These are phyloP conservation scores for Fistulinella prunicolor DNA, from an alignment of 768 basidiomycete genomes.

Conservation along the genomic window DNA sequence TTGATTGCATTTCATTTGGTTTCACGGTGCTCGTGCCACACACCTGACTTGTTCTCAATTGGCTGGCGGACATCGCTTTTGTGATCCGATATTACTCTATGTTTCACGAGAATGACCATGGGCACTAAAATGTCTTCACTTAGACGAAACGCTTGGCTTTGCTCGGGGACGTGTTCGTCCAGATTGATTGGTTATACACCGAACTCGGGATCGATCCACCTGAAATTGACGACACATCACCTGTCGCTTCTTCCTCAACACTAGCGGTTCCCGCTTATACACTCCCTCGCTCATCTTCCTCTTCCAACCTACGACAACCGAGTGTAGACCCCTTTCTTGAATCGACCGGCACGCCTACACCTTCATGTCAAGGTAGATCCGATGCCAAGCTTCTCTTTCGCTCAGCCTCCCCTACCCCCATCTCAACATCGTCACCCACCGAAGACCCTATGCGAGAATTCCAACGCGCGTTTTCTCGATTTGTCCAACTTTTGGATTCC, in stretches of 20 bases:
- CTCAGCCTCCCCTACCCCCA: constrained; percentile 18
- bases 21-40: too few species aligned
- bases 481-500: constrained; percentile 56
- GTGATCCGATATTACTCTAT: neutral
- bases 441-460: constrained; percentile 38
- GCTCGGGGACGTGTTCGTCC: constrained; percentile 60
- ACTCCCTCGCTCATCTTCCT: constrained; percentile 46
- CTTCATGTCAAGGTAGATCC: constrained; percentile 38
- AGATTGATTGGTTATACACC: constrained; percentile 79
- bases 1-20: too few species aligned
- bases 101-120: neutral
- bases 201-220: constrained; percentile 78
- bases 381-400: constrained; percentile 36
- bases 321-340: constrained; percentile 28
- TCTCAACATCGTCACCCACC: constrained; percentile 1
- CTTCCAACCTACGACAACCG: constrained; percentile 19
- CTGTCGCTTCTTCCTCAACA: constrained; percentile 36
- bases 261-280: constrained; percentile 36
- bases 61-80: too few species aligned
- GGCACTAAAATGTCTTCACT: constrained; percentile 1
- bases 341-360: constrained; percentile 45
- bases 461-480: constrained; percentile 57
- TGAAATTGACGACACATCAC: constrained; percentile 43
- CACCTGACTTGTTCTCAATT: too few species aligned
- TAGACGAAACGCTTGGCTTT: constrained; percentile 68